Base-by-base conservation (phyloP, 306 rosid genomes). In the Cicer bijugum region DNA sequence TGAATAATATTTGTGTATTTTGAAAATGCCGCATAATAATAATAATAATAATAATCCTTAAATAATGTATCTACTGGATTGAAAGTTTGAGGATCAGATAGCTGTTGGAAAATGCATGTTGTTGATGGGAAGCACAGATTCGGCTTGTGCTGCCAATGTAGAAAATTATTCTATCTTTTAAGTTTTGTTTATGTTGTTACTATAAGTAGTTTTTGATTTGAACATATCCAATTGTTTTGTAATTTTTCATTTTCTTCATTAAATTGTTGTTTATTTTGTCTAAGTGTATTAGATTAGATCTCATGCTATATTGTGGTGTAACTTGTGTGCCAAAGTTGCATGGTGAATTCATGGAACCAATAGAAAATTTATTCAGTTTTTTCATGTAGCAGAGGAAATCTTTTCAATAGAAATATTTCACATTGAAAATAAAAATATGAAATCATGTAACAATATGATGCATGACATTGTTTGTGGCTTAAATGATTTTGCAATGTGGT, bases 101-200 rank as follows among this genome's bases (percentile, higher is more conserved):
- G 85, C 88, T 44, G 55, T 94, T 1, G 99, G 96, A 58, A 94
- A 89, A 85, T 93, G 95, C 1, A 65, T 91, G 58, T 88, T 87
- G 17, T 69, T 94, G 50, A 91, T 88, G 47, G 95, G 96, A 44
- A 88, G 87, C 78, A 76, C 96, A 9, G 96, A 89, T 71, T 65
- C 96, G 2, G 96, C 90, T 43, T 87, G 86, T 69, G 99, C 97
- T 6, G 90, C 99, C 38, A 91, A 91, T 74, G 33, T 94, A 64
- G 97, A 94, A 83, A 80, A 76, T 80, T 82, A 89, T 80, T 79
- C 95, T 20, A 23, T 86, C 86, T 88, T 87, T 80, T 94, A 85
- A 88, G 67, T 76, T 62, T 8, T 48, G 15, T 45, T 69, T n/a
- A 38, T 74, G 45, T 55, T 17, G 59, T 45, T 76, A 9, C 75